Conservation (phyloP, 352 stramenopile genomes). For the Pilasporangium apinafurcum region DNA sequence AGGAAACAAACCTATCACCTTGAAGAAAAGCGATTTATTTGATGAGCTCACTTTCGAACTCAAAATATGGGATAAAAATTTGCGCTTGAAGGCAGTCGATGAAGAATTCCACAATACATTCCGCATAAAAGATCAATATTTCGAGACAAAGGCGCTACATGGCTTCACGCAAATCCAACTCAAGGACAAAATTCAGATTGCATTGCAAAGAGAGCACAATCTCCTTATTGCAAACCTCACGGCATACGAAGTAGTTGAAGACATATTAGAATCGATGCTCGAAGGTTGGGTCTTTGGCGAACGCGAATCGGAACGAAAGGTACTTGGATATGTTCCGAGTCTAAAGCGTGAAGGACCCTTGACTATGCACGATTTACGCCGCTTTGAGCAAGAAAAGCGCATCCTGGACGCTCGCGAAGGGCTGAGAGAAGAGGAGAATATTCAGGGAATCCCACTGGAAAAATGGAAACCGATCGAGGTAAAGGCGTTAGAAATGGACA, state of each 20-base stretch:
- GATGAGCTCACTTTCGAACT: slow-evolving; percentile 62
- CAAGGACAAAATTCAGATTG: slow-evolving; percentile 62
- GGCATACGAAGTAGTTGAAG: slow-evolving; percentile 88
- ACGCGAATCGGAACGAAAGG: slow-evolving; percentile 67
- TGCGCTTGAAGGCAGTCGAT: slow-evolving; percentile 81
- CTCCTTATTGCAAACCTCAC: slow-evolving; percentile 80
- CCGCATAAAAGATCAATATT: slow-evolving; percentile 63
- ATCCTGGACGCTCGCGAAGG: slow-evolving; percentile 27
- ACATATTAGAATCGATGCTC: slow-evolving; percentile 93
- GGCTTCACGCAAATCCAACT: slow-evolving; percentile 87
- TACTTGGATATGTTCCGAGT: slow-evolving; percentile 77
- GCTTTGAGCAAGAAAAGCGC: slow-evolving; percentile 42
- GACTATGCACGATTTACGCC: slow-evolving; percentile 60
- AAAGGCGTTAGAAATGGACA: slow-evolving; percentile 38
- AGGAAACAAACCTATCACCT: slow-evolving; percentile 26
- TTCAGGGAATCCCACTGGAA: slow-evolving; percentile 46
- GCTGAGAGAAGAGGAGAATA: slow-evolving; percentile 23
- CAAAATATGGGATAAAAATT: slow-evolving; percentile 62
- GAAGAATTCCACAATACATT: slow-evolving; percentile 91
- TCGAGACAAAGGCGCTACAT: slow-evolving; percentile 89
- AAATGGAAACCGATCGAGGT: slow-evolving; percentile 78
- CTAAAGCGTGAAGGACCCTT: slow-evolving; percentile 76
- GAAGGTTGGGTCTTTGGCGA: slow-evolving; percentile 96
- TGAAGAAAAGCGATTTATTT: slow-evolving; percentile 68
- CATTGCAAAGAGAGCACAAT: slow-evolving; percentile 86